Evolutionary conservation across 1,139 yeast species (phyloP).

Genomic region (Lodderomyces metapsilosis): DNA sequence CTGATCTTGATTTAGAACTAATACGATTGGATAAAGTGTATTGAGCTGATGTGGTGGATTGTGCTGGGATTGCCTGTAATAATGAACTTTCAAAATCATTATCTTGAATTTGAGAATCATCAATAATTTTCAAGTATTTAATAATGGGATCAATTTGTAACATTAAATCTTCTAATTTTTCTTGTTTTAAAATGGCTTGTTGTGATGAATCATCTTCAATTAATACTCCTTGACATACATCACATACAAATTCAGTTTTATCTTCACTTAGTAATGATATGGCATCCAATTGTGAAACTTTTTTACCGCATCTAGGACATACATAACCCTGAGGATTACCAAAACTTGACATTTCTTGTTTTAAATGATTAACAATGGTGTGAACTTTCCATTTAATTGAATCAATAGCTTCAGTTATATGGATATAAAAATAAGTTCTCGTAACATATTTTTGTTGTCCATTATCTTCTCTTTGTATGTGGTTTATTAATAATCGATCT

Average conservation of each 20-base stretch:
- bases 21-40: slow-evolving; percentile 49
- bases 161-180: slow-evolving; percentile 80
- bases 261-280: slow-evolving; percentile 78
- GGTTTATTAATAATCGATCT: slow-evolving; percentile 67
- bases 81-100: slow-evolving; percentile 82
- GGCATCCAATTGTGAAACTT: slow-evolving; percentile 85
- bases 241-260: slow-evolving; percentile 78
- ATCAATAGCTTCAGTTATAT: slow-evolving; percentile 90
- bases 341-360: slow-evolving; percentile 76
- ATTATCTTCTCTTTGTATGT: slow-evolving; percentile 81
- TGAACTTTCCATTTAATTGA: slow-evolving; percentile 96
- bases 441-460: slow-evolving; percentile 65
- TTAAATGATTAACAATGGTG: slow-evolving; percentile 71
- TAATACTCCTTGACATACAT: slow-evolving; percentile 72
- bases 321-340: slow-evolving; percentile 93
- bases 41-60: slow-evolving; percentile 62
- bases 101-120: slow-evolving; percentile 79
- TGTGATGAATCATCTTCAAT: slow-evolving; percentile 87
- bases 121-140: slow-evolving; percentile 77
- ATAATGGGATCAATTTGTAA: slow-evolving; percentile 87
- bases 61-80: slow-evolving; percentile 81
- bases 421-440: slow-evolving; percentile 82
- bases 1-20: slow-evolving; percentile 27
- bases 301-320: slow-evolving; percentile 81
- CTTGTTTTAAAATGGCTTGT: slow-evolving; percentile 80